These are phyloP conservation scores for Hansenula sp. DNA, from an alignment of 1,139 yeast species.

Conservation along the genomic window DNA sequence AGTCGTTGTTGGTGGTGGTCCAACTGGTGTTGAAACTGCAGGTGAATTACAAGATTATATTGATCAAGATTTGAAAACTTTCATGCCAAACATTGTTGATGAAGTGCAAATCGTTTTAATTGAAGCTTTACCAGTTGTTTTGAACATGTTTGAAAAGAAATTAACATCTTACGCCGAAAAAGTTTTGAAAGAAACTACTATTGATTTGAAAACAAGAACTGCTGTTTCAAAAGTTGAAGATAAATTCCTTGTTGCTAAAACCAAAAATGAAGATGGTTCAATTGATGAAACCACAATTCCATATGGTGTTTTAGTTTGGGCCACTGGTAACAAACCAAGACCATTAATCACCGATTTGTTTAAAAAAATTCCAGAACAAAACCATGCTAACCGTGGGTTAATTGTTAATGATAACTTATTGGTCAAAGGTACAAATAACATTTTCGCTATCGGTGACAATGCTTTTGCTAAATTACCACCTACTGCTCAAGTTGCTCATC, in stretches of 20 bases:
- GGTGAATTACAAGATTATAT: constrained; percentile 92
- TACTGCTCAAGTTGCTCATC: constrained; percentile 97
- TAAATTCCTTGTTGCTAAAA: constrained; percentile 66
- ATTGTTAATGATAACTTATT: constrained; percentile 76
- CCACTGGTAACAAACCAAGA: constrained; percentile 94
- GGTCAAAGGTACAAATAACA: constrained; percentile 78
- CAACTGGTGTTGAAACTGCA: constrained; percentile 88
- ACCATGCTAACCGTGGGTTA: constrained; percentile 83
- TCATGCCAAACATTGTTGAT: constrained; percentile 82
- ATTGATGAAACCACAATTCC: constrained; percentile 61
- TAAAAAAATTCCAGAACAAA: constrained; percentile 78
- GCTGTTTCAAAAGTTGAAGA: constrained; percentile 84
- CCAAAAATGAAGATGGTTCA: constrained; percentile 59
- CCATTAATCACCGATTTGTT: constrained; percentile 67
- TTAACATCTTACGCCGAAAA: constrained; percentile 83
- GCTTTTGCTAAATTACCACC: constrained; percentile 87
- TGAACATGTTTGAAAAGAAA: constrained; percentile 83
- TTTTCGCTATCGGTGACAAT: constrained; percentile 93
- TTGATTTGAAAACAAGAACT: constrained; percentile 76
- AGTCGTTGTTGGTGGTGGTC: constrained; percentile 91
- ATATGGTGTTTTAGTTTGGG: constrained; percentile 95
- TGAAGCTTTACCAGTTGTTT: constrained; percentile 87
- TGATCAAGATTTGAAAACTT: constrained; percentile 82
- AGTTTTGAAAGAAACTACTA: constrained; percentile 72
- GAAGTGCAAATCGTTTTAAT: constrained; percentile 83